phyloP scores from a whole-genome alignment of 805 yeast genomes.

The Teunomyces barrocoloradensis region DNA sequence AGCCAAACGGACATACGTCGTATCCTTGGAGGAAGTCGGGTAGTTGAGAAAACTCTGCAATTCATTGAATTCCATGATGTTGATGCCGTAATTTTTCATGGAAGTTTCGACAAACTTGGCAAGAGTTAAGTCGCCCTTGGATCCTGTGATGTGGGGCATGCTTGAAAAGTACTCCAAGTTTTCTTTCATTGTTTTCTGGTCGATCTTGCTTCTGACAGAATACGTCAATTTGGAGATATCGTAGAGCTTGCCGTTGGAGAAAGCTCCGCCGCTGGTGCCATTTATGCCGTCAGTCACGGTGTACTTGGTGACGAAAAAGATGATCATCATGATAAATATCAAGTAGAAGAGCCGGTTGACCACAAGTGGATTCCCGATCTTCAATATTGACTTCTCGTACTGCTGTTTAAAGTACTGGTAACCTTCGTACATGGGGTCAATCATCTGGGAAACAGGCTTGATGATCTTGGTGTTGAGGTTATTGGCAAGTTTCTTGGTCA shows the following conservation, averaged over 20 bases:
- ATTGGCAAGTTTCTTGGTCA: constrained; percentile 32
- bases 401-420: constrained; percentile 39
- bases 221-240: constrained; percentile 53
- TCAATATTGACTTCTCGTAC: constrained; percentile 57
- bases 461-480: constrained; percentile 36
- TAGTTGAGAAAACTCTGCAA: constrained; percentile 62
- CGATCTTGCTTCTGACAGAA: constrained; percentile 50
- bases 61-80: constrained; percentile 47
- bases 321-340: constrained; percentile 53
- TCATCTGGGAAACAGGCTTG: constrained; percentile 41
- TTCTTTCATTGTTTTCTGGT: constrained; percentile 56
- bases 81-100: constrained; percentile 57
- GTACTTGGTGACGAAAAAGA: constrained; percentile 57
- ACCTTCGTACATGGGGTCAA: constrained; percentile 54
- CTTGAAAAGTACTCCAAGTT: constrained; percentile 70
- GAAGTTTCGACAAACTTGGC: constrained; percentile 63
- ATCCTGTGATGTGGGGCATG: constrained; percentile 86
- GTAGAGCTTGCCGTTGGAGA: constrained; percentile 56
- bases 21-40: constrained; percentile 40
- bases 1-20: constrained; percentile 26
- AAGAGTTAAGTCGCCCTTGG: constrained; percentile 76
- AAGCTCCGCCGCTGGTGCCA: constrained; percentile 41
- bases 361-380: constrained; percentile 83
- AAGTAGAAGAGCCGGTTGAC: constrained; percentile 77
- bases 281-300: constrained; percentile 44